A percentile compares a stretch with the other conserved stretches of the same genome.
These are phyloP conservation scores for Calocera cornea DNA, from an alignment of 768 basidiomycete genomes.

Conservation along the genomic window DNA sequence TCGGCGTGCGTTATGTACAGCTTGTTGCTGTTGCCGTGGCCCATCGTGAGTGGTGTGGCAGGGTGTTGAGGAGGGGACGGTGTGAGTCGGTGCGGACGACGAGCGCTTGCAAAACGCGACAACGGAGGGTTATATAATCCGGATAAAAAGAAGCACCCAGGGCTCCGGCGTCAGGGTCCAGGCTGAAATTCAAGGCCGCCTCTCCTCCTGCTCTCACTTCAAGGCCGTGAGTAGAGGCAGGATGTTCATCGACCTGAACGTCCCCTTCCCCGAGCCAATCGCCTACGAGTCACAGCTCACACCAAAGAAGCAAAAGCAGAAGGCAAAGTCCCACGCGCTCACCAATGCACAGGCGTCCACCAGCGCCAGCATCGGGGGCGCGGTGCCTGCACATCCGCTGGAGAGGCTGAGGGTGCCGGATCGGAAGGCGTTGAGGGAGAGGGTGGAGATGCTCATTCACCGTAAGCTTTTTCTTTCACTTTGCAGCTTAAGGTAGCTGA, in stretches of 20 bases:
- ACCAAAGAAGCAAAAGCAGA: neutral
- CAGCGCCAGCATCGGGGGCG: neutral
- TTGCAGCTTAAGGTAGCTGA: neutral
- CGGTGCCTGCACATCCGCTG: neutral
- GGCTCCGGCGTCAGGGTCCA: neutral
- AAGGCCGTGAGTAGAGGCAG: neutral
- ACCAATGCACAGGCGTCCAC: neutral
- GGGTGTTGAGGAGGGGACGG: neutral
- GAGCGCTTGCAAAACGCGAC: neutral
- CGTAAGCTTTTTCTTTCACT: neutral
- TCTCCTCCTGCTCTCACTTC: neutral
- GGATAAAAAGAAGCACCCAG: neutral
- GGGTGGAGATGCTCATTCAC: constrained; percentile 2
- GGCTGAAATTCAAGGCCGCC: neutral
- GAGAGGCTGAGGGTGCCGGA: neutral
- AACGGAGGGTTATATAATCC: neutral
- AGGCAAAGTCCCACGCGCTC: neutral
- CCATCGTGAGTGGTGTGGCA: too few relatives aligned
- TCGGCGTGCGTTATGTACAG: constrained; percentile 83
- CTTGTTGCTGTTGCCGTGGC: constrained; percentile 60
- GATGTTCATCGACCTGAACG: constrained; percentile 4
- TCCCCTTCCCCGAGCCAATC: neutral
- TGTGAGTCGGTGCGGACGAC: neutral
- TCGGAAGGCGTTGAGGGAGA: neutral
- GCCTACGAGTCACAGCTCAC: neutral